Evolutionary conservation across 2,329 filamentous ascomycete species (phyloP), one percentile per base, ranked within the genome.

Genomic region (Sphaerulina vaccinii): DNA sequence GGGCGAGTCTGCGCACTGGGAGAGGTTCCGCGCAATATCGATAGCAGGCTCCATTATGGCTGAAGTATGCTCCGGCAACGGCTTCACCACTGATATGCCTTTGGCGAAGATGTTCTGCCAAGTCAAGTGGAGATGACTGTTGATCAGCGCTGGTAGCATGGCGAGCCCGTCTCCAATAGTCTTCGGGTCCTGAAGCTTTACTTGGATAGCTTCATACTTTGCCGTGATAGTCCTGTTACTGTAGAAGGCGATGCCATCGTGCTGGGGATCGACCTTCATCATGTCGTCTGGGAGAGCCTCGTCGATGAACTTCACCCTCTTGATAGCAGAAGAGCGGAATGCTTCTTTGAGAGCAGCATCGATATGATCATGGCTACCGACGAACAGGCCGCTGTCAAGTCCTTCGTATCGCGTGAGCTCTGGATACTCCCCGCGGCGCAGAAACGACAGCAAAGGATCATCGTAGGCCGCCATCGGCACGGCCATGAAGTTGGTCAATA

Each of bases 31-130:
- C 3, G 89, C 92, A 22, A 97, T 79, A 37, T 85, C 79, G 49
- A 86, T 73, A 2, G 87, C 87, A 29, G 86, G 83, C 49, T 82
- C 77, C 43, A 90, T 79, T 61, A 95, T 77, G 13, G 83, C 78
- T 1, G 86, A 87, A 33, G 87, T 92, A 67, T 90, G 84, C 45
- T 86, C 75, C 1, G 88, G 81, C 16, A 87, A 78, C 0, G 92
- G 90, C 68, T 95, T 91, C 37, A 95, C 75, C 2, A 96, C 83
- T 4, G 85, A 81, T 51, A 97, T 86, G 23, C 93, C 92, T 33
- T 80, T 78, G 1, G 81, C 75, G 69, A 93, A 95, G 18, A 78
- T 78, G 61, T 86, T 88, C 65, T 95, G 90, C 82, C 93, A 97
- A 9, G 84, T 87, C 48, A 80, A 79, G 67, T 96, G 91, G 3